These are phyloP conservation scores for Cystobasidium sp. DNA, from an alignment of 1,284 basidiomycete species.

Conservation along the genomic window DNA sequence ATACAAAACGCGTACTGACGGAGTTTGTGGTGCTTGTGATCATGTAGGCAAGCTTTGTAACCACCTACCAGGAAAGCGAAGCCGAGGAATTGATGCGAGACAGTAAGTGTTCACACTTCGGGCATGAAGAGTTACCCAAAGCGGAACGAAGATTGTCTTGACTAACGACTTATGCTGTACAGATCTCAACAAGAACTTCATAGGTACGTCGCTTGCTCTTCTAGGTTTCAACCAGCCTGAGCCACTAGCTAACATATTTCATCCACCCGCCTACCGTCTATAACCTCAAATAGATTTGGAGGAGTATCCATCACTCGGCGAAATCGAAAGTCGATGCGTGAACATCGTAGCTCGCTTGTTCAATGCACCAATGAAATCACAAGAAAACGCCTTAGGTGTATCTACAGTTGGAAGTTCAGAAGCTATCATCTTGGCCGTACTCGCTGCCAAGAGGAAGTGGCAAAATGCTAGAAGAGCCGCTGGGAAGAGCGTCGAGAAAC, in stretches of 20 bases:
- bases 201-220: slow-evolving; percentile 47
- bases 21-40: too few species aligned
- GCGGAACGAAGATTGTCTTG: too few species aligned
- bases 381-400: slow-evolving; percentile 51
- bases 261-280: not conserved
- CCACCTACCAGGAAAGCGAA: slow-evolving; percentile 51
- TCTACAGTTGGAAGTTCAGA: slow-evolving; percentile 56
- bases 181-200: slow-evolving; percentile 54
- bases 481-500: slow-evolving; percentile 54
- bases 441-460: slow-evolving; percentile 56
- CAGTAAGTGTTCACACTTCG: not conserved
- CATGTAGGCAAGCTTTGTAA: slow-evolving; percentile 46
- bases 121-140: not conserved
- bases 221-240: too few species aligned
- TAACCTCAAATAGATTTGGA: slow-evolving; percentile 44
- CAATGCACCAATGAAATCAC: slow-evolving; percentile 54
- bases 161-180: not conserved
- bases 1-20: too few species aligned
- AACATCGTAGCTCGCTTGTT: slow-evolving; percentile 56
- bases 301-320: slow-evolving; percentile 54
- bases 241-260: too few species aligned
- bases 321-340: slow-evolving; percentile 52
- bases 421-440: slow-evolving; percentile 56
- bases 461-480: slow-evolving; percentile 54
- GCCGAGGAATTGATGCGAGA: slow-evolving; percentile 55